These are phyloP conservation scores for Ostreobium quekettii DNA, from an alignment of 139 green algal genomes.

Conservation along the genomic window DNA sequence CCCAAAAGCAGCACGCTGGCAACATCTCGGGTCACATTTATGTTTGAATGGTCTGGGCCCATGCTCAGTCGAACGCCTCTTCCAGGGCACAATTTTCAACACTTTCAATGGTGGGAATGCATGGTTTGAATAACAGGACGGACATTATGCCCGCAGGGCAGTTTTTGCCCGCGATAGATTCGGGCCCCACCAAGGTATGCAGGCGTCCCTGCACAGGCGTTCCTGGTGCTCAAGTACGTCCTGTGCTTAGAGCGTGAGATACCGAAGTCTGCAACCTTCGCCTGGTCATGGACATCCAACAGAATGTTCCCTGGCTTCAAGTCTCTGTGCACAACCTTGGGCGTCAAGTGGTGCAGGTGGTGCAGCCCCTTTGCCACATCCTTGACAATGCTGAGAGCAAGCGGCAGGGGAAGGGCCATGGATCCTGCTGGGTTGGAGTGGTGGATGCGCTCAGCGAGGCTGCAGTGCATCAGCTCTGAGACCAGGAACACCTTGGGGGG, in stretches of 20 bases:
- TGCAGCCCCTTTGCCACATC: constrained; percentile 62
- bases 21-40: too few relatives aligned
- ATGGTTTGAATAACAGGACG: too few relatives aligned
- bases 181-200: constrained; percentile 50
- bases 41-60: too few relatives aligned
- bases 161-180: neutral
- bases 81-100: too few relatives aligned
- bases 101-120: too few relatives aligned
- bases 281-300: constrained; percentile 29
- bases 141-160: too few relatives aligned
- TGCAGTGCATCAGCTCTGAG: constrained; percentile 35
- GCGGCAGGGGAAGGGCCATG: constrained; percentile 24
- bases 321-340: constrained; percentile 35
- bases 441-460: constrained; percentile 18
- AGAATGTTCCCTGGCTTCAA: constrained; percentile 51
- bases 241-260: constrained; percentile 30
- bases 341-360: constrained; percentile 58
- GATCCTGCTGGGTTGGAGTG: constrained; percentile 12
- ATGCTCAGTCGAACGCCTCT: too few relatives aligned
- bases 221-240: constrained; percentile 50
- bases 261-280: constrained; percentile 43
- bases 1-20: too few relatives aligned
- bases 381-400: constrained; percentile 21
- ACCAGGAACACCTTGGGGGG: constrained; percentile 37
- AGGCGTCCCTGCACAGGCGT: constrained; percentile 56